Conservation (phyloP, 225 moss, liverwort and hornwort genomes). For the Pleurozium schreberi region DNA sequence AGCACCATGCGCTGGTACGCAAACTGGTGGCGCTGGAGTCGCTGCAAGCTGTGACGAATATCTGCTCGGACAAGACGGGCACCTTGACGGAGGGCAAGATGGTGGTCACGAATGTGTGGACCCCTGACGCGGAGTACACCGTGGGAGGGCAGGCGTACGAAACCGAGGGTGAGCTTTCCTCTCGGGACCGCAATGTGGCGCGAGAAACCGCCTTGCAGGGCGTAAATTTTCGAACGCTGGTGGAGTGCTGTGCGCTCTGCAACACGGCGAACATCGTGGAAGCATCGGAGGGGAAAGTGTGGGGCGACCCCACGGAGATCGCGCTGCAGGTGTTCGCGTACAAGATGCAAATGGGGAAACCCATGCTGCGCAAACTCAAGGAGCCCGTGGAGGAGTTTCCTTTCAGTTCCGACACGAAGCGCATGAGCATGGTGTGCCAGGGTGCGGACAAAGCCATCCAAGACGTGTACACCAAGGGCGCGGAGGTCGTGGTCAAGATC, state of each 20-base stretch:
- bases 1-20: constrained; percentile 27
- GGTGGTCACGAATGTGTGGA: constrained; percentile 38
- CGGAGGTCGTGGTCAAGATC: constrained; percentile 6
- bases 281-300: constrained; percentile 32
- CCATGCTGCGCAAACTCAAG: constrained; percentile 17
- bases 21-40: constrained; percentile 47
- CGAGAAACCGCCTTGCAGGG: neutral
- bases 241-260: constrained; percentile 56
- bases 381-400: constrained; percentile 19
- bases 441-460: neutral
- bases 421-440: constrained; percentile 34
- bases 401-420: constrained; percentile 35
- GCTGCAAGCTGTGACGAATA: constrained; percentile 39
- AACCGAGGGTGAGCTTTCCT: constrained; percentile 2
- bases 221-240: constrained; percentile 16
- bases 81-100: constrained; percentile 49
- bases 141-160: constrained; percentile 22
- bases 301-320: constrained; percentile 40
- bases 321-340: constrained; percentile 32
- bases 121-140: constrained; percentile 14
- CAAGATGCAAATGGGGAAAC: constrained; percentile 27
- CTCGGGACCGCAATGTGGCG: neutral
- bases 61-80: constrained; percentile 51
- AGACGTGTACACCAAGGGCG: constrained; percentile 15
- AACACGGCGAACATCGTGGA: constrained; percentile 54